Evolutionary conservation across 2,329 filamentous ascomycete species (phyloP).

Genomic region (Xylaria sp.): DNA sequence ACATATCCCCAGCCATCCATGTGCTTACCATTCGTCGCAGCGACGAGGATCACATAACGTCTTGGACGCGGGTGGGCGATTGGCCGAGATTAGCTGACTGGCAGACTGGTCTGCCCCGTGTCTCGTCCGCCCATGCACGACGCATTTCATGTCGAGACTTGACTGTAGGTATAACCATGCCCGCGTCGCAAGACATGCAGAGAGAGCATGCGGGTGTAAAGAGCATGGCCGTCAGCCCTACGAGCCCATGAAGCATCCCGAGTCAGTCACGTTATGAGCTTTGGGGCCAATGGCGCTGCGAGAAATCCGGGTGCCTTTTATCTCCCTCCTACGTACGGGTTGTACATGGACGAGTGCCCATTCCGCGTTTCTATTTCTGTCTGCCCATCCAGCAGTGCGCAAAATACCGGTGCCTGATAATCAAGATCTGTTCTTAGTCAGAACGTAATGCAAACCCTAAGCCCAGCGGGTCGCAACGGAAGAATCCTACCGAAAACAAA

Average conservation of each 20-base stretch:
- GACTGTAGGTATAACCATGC: background rate
- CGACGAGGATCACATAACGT: background rate
- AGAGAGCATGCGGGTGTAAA: background rate
- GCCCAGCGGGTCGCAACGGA: background rate
- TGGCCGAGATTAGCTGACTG: background rate
- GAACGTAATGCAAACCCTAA: slow-evolving; percentile 20
- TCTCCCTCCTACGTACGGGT: too few relatives aligned
- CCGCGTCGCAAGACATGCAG: slow-evolving; percentile 1
- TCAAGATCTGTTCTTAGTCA: slow-evolving; percentile 7
- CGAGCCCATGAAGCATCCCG: slow-evolving; percentile 14
- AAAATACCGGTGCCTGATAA: slow-evolving; percentile 33
- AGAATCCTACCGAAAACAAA: background rate
- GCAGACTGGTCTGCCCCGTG: background rate
- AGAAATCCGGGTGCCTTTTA: slow-evolving; percentile 23
- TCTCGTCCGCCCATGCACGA: background rate
- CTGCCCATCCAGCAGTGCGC: slow-evolving; percentile 16
- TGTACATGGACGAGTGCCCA: too few relatives aligned
- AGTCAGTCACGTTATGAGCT: slow-evolving; percentile 3
- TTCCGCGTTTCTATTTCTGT: slow-evolving; percentile 5
- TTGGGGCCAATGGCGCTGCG: slow-evolving; percentile 17
- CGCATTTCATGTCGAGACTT: background rate
- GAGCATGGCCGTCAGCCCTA: slow-evolving; percentile 27
- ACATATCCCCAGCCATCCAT: too few relatives aligned
- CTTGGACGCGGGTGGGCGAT: background rate
- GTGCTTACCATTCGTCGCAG: too few relatives aligned